phyloP scores from a whole-genome alignment of 208 protist genomes.

The Blastocrithidia nonstop region DNA sequence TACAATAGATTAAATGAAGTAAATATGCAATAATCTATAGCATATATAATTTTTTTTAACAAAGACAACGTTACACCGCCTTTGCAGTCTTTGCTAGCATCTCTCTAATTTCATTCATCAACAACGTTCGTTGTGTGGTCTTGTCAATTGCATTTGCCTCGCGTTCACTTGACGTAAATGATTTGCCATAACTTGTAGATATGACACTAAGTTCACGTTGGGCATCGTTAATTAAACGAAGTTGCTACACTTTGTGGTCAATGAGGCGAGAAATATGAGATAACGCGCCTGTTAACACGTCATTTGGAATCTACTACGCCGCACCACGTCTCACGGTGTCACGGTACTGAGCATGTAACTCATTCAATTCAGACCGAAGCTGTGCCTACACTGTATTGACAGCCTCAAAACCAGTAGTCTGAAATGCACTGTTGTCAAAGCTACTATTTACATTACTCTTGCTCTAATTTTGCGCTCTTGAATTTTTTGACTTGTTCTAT shows the following conservation, averaged over 20 bases:
- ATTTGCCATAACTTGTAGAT: too few relatives aligned
- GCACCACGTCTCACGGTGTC: slow-evolving; percentile 33
- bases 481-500: too few relatives aligned
- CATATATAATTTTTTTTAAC: too few relatives aligned
- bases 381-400: slow-evolving; percentile 44
- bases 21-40: too few relatives aligned
- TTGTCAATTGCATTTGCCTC: slow-evolving; percentile 18
- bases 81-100: slow-evolving; percentile 34
- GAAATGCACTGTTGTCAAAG: too few relatives aligned
- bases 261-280: slow-evolving; percentile 40
- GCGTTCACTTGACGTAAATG: too few relatives aligned
- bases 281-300: slow-evolving; percentile 36
- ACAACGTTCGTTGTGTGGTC: slow-evolving; percentile 33
- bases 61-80: too few relatives aligned
- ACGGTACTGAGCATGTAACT: slow-evolving; percentile 58
- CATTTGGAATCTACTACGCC: slow-evolving; percentile 25
- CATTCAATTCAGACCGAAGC: slow-evolving; percentile 44
- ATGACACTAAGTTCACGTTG: slow-evolving; percentile 21
- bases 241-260: slow-evolving; percentile 68
- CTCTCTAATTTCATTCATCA: slow-evolving; percentile 71
- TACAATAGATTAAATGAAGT: too few relatives aligned
- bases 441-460: too few relatives aligned
- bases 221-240: slow-evolving; percentile 46
- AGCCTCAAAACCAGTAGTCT: too few relatives aligned
- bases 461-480: too few relatives aligned